A percentile compares a stretch with the other conserved stretches of the same genome.
Conservation (phyloP, 371 early-diverging fungal species). For the Batrachochytrium dendrobatidis region DNA sequence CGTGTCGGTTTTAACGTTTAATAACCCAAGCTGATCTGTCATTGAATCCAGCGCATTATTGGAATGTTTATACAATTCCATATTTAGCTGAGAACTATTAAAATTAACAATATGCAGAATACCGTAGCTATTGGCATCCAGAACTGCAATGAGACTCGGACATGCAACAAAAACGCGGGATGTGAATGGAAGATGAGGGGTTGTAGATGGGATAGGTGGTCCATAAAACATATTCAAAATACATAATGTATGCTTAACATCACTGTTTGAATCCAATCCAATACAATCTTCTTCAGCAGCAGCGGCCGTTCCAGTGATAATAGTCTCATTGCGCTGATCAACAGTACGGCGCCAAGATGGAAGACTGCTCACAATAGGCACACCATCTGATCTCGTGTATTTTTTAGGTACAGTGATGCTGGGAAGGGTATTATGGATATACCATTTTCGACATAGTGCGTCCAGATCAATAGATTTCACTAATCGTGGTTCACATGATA, state of each 20-base stretch:
- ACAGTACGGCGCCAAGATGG: conserved; percentile 9
- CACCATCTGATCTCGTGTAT: background rate
- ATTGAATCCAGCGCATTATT: background rate
- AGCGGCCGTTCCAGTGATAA: background rate
- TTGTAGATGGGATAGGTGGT: background rate
- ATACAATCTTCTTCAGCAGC: background rate
- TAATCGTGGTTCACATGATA: conserved; percentile 13
- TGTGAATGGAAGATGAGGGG: background rate
- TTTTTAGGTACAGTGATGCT: background rate
- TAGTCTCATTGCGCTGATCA: background rate
- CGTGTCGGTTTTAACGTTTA: background rate
- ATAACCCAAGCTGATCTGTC: background rate
- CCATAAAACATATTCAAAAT: conserved; percentile 1
- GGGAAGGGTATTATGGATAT: background rate
- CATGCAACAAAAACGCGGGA: conserved; percentile 7
- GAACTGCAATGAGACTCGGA: background rate
- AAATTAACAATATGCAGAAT: background rate
- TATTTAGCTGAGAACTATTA: background rate
- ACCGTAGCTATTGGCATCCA: conserved; percentile 10
- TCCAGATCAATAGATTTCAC: conserved; percentile 1
- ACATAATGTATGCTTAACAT: background rate
- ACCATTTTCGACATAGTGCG: background rate
- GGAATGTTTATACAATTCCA: background rate
- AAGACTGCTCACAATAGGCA: conserved; percentile 8
- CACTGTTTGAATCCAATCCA: background rate